Base-by-base conservation (phyloP, 139 green algal species). In the Chlamydomonas schloesseri region DNA sequence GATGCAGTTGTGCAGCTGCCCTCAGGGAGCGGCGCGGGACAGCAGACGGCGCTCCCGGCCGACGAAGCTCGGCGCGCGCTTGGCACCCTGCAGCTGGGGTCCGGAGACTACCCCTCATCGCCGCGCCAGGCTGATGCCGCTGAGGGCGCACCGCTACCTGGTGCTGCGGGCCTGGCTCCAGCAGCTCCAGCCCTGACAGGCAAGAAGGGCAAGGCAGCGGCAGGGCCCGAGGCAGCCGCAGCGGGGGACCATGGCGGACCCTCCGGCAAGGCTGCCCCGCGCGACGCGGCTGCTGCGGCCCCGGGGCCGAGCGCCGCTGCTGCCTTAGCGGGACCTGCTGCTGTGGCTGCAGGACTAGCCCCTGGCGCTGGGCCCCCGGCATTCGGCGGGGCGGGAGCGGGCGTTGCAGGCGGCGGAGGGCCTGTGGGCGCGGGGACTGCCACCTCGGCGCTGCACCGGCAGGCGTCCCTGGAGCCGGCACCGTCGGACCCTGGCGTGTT, bases 11-110 rank as follows among this genome's bases (percentile, higher is more conserved):
- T 85, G 47, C 79, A 85, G 64, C 78, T 26, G 34, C 8, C 58
- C 47, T 17, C 29, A 9, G 23, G 24, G 6, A 20, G 17, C 28
- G 11, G 34, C 4, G 28, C 62, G 14, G 10, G 26, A 0, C 75
- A 82, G 75, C 75, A 70, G 55, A 50, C 47, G 31, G 28, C 33
- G 28, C n/a, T 83, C 23, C 75, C 78, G 1, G 65, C 78, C 3
- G 78, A 84, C 33, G 79, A 85, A 55, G 79, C 79, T 18, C 65
- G 34, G 11, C 65, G 18, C 21, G 67, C 77, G 67, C 67, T 85
- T 21, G 79, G 67, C 31, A 85, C 79, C 21, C 34, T 85, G 47
- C 79, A 85, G 67, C 67, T 85, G 31, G 79, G 79, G 24, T 69
- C 79, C 0, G 47, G 67, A 4, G 67, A 85, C 37, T 67, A 84